Base-by-base conservation (phyloP, 2,329 filamentous ascomycete genomes). In the Pestalotiopsis sp. region DNA sequence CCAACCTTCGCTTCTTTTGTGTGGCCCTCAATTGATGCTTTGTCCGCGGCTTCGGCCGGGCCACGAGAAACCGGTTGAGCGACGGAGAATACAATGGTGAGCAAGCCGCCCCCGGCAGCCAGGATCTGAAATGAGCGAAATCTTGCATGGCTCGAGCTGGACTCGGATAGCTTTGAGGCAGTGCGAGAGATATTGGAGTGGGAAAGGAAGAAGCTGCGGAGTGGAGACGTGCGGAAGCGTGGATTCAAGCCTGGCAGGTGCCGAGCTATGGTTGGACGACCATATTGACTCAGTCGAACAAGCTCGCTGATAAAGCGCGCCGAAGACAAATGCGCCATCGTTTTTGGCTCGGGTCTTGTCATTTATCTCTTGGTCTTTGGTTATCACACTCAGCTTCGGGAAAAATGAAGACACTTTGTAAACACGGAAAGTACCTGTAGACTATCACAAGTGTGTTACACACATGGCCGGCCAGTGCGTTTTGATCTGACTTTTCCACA, bases 21-120 rank as follows among this genome's bases (percentile, higher is more conserved):
- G 2, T 67, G 52, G 25, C 13, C 13, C 23, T 67, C n/a, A n/a
- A n/a, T 59, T 25, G 23, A 59, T 23, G 14, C 57, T 17, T 23
- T 27, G 3, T 27, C 11, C 25, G 23, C 17, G 9, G 71, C 64
- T 14, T 74, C 71, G 67, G 71, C 67, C 20, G 74, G 39, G 7
- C 70, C 69, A 62, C 70, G 63, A 31, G 72, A 68, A 13, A 73
- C n/a, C 13, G 76, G 73, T 60, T 76, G 76, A 49, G 75, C 71
- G 36, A 73, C 38, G 36, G 76, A 65, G 57, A 77, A 74, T 25
- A 77, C 58, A 12, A 75, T 63, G 4, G 75, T 73, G 12, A 78
- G 70, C 23, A 78, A 57, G 14, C 76, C 75, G 9, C 73, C 73
- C 23, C 76, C 73, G 7, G 76, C 74, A 45, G 73, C 76, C n/a